Conservation (phyloP, 2,329 filamentous ascomycete genomes). For the Amphichorda felina region DNA sequence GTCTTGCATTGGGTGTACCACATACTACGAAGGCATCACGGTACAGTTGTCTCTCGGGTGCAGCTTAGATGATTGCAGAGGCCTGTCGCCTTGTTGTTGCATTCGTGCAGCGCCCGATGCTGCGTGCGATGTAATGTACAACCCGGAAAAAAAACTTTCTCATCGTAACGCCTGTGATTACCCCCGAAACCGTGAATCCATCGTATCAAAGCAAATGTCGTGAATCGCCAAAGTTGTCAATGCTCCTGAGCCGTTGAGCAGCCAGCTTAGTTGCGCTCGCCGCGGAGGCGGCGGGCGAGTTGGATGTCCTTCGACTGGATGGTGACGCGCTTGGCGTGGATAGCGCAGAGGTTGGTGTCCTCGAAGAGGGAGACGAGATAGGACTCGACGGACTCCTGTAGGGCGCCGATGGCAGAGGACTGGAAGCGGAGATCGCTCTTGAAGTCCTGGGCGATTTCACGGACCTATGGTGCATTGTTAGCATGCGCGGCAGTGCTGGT, state of each 20-base stretch:
- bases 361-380: slow-evolving; percentile 98
- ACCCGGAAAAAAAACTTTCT: slow-evolving; percentile 25
- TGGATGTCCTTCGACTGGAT: slow-evolving; percentile 98
- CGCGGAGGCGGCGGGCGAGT: slow-evolving; percentile 87
- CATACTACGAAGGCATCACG: no score
- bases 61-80: neutral
- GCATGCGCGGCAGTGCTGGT: slow-evolving; percentile 1
- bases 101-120: slow-evolving; percentile 12
- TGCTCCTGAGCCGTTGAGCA: slow-evolving; percentile 1
- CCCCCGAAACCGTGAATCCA: slow-evolving; percentile 24
- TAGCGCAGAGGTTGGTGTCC: slow-evolving; percentile 96
- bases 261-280: slow-evolving; percentile 67
- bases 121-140: slow-evolving; percentile 31
- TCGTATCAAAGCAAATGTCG: slow-evolving; percentile 27
- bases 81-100: slow-evolving; percentile 13
- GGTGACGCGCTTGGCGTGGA: slow-evolving; percentile 98
- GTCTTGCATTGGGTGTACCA: no score
- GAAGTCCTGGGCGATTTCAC: slow-evolving; percentile 94
- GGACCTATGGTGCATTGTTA: slow-evolving; percentile 39
- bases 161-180: slow-evolving; percentile 34
- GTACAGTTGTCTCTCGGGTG: no score
- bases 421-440: slow-evolving; percentile 96
- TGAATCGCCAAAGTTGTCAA: slow-evolving; percentile 21
- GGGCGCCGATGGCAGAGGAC: slow-evolving; percentile 90
- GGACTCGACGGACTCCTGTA: slow-evolving; percentile 97